Percentiles rank a stretch among this genome's conserved stretches.
These are phyloP conservation scores for Boletus smithii DNA, from an alignment of 1,284 basidiomycete species.

Conservation along the genomic window DNA sequence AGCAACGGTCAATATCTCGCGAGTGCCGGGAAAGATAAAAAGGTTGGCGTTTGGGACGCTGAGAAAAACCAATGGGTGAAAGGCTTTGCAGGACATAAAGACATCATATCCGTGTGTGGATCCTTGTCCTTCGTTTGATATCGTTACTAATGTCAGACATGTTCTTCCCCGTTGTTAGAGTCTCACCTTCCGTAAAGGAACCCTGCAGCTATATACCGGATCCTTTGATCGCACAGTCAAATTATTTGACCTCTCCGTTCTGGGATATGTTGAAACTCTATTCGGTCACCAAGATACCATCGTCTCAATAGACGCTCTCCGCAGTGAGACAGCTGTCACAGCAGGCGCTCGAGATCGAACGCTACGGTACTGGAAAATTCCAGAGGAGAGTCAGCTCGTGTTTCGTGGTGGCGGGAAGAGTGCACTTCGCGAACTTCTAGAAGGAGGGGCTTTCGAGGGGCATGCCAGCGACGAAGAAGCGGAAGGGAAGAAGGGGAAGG, in stretches of 20 bases:
- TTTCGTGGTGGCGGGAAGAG: constrained; percentile 90
- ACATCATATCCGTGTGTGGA: constrained; percentile 73
- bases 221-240: constrained; percentile 93
- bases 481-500: constrained; percentile 38
- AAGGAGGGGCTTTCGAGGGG: constrained; percentile 60
- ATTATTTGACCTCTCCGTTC: constrained; percentile 63
- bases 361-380: constrained; percentile 93
- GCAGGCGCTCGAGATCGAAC: constrained; percentile 91
- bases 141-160: constrained; percentile 1
- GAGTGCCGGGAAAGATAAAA: constrained; percentile 82
- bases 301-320: constrained; percentile 73
- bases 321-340: constrained; percentile 82
- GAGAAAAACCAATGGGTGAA: constrained; percentile 72
- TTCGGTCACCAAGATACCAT: constrained; percentile 97
- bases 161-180: constrained; percentile 40
- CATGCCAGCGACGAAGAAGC: constrained; percentile 49
- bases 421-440: constrained; percentile 73
- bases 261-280: constrained; percentile 94
- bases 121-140: not conserved
- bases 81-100: constrained; percentile 81
- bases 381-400: constrained; percentile 93
- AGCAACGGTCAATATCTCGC: constrained; percentile 83
- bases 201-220: constrained; percentile 81
- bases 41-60: constrained; percentile 82
- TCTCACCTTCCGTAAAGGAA: constrained; percentile 80